Conservation (phyloP, 2,329 filamentous ascomycete species). For the Beauveria sp. region DNA sequence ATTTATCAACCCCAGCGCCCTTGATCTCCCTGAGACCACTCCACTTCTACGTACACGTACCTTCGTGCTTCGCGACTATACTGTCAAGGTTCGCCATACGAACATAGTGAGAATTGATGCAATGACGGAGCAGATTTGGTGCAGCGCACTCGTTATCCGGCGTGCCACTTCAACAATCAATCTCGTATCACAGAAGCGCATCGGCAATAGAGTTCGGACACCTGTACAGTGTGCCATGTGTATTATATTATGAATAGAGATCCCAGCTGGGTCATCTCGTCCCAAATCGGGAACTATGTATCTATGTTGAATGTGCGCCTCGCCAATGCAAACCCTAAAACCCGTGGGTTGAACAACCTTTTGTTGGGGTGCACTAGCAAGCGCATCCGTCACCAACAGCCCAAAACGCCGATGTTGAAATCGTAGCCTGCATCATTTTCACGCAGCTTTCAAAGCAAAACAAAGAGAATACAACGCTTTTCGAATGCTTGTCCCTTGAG, state of each 20-base stretch:
- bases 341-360: constrained; percentile 15
- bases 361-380: constrained; percentile 26
- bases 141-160: no score
- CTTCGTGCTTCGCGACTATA: no score
- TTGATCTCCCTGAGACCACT: no score
- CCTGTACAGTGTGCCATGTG: neutral
- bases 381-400: constrained; percentile 28
- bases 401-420: constrained; percentile 53
- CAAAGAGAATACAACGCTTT: constrained; percentile 2
- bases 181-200: no score
- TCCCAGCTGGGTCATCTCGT: constrained; percentile 6
- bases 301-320: constrained; percentile 14
- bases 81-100: no score
- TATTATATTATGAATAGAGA: constrained; percentile 10
- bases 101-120: no score
- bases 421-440: constrained; percentile 37
- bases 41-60: no score
- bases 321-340: constrained; percentile 11
- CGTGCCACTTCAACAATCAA: no score
- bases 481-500: constrained; percentile 16
- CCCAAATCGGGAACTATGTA: constrained; percentile 14
- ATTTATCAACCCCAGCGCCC: no score
- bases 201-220: no score
- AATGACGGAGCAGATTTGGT: no score
- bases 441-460: constrained; percentile 26